A percentile compares a stretch with the other conserved stretches of the same genome.
Conservation (phyloP, 139 green algal genomes). For the Astrephomene gubernaculifera region DNA sequence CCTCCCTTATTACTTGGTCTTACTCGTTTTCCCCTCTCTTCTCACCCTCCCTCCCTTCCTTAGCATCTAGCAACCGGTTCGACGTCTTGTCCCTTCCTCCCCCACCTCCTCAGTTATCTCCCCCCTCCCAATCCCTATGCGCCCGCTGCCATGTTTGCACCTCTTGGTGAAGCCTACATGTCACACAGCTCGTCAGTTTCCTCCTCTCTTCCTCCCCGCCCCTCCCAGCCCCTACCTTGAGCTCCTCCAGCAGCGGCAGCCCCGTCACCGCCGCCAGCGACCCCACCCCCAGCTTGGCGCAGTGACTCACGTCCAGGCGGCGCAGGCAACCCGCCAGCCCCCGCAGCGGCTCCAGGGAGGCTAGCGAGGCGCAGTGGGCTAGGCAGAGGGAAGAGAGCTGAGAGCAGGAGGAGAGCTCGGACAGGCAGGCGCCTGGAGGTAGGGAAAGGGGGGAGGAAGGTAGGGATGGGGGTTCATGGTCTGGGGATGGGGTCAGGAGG, state of each 20-base stretch:
- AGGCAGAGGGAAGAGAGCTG: conserved; percentile 13
- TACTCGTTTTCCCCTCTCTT: too few relatives aligned
- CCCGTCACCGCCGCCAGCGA: conserved; percentile 12
- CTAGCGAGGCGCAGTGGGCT: conserved; percentile 18
- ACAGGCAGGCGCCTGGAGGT: conserved; percentile 22
- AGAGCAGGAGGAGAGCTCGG: neutral
- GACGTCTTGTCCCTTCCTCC: too few relatives aligned
- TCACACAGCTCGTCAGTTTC: neutral
- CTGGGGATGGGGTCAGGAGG: too few relatives aligned
- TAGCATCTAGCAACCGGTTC: too few relatives aligned
- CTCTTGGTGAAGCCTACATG: neutral
- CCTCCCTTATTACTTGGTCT: too few relatives aligned
- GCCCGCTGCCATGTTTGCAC: too few relatives aligned
- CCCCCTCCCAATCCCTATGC: too few relatives aligned
- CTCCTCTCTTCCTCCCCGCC: neutral
- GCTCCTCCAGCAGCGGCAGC: conserved; percentile 6
- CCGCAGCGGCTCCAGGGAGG: conserved; percentile 24
- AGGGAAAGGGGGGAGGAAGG: neutral
- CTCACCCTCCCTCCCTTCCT: too few relatives aligned
- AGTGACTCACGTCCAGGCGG: conserved; percentile 11
- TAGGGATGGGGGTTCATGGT: neutral
- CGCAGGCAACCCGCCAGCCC: neutral
- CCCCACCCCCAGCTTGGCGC: conserved; percentile 26
- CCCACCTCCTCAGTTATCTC: too few relatives aligned
- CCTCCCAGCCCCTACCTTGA: conserved; percentile 1